Conservation (phyloP, 208 protist genomes). For the Porcisia hertigi region DNA sequence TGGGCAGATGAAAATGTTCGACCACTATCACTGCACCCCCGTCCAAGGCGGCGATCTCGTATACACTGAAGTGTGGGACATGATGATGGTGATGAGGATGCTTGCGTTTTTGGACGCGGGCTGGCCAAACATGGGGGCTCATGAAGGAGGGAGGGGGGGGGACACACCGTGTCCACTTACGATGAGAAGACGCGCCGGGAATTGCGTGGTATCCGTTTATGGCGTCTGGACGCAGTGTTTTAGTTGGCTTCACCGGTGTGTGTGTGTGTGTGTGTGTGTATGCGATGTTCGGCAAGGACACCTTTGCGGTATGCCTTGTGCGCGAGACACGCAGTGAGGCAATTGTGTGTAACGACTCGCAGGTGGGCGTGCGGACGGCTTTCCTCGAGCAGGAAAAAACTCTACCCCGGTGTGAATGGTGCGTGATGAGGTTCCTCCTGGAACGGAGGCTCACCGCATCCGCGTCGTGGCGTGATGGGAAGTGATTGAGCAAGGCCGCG, state of each 20-base stretch:
- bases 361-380: conserved; percentile 39
- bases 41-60: conserved; percentile 41
- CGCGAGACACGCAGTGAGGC: conserved; percentile 44
- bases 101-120: conserved; percentile 47
- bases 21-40: conserved; percentile 55
- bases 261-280: too few species aligned
- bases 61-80: conserved; percentile 51
- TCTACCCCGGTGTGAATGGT: conserved; percentile 45
- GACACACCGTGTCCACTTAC: too few species aligned
- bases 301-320: conserved; percentile 62
- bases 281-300: conserved; percentile 73
- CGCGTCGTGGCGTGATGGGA: conserved; percentile 44
- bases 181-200: too few species aligned
- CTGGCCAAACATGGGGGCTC: conserved; percentile 33
- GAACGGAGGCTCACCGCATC: conserved; percentile 29
- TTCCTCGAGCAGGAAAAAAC: conserved; percentile 41
- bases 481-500: conserved; percentile 46
- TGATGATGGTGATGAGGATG: too few species aligned
- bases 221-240: conserved; percentile 75
- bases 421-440: conserved; percentile 41
- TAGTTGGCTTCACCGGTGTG: conserved; percentile 64
- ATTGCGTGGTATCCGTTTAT: conserved; percentile 73
- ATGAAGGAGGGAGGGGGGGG: too few species aligned
- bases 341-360: conserved; percentile 66
- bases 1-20: conserved; percentile 35